A percentile compares a stretch with the other conserved stretches of the same genome.
phyloP scores from a whole-genome alignment of 495 filamentous ascomycete species.

The Penicillium manginii region DNA sequence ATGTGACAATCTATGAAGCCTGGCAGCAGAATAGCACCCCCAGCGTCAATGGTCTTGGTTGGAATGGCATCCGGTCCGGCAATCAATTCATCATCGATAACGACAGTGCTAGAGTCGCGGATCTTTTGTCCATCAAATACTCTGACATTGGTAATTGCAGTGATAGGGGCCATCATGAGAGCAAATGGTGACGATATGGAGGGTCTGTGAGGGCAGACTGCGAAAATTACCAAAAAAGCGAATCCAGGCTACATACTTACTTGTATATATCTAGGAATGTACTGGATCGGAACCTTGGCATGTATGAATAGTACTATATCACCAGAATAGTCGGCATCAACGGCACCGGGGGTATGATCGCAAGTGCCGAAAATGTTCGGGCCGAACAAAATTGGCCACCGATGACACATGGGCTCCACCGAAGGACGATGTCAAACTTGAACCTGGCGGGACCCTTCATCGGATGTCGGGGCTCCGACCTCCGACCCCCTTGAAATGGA shows the following conservation, averaged over 20 bases:
- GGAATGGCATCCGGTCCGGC: background rate
- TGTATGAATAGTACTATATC: too few relatives aligned
- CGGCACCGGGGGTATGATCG: too few relatives aligned
- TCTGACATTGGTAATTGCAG: background rate
- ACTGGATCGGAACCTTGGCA: too few relatives aligned
- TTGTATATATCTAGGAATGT: too few relatives aligned
- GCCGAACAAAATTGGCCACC: background rate
- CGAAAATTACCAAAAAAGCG: too few relatives aligned
- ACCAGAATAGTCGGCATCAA: too few relatives aligned
- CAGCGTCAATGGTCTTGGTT: background rate
- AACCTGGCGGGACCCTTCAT: background rate
- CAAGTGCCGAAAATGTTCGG: background rate
- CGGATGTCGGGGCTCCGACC: background rate
- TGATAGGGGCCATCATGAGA: background rate
- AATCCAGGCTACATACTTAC: too few relatives aligned
- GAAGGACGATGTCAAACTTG: background rate
- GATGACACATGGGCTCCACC: too few relatives aligned
- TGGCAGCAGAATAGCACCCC: slow-evolving; percentile 3
- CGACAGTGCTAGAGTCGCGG: background rate
- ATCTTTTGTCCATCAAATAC: background rate
- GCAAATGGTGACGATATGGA: background rate
- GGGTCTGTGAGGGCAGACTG: background rate
- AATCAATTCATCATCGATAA: slow-evolving; percentile 5
- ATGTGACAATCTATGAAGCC: slow-evolving; percentile 5
- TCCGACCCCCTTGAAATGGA: background rate